Base-by-base conservation (phyloP, 768 basidiomycete species). In the Lentinula edodes region DNA sequence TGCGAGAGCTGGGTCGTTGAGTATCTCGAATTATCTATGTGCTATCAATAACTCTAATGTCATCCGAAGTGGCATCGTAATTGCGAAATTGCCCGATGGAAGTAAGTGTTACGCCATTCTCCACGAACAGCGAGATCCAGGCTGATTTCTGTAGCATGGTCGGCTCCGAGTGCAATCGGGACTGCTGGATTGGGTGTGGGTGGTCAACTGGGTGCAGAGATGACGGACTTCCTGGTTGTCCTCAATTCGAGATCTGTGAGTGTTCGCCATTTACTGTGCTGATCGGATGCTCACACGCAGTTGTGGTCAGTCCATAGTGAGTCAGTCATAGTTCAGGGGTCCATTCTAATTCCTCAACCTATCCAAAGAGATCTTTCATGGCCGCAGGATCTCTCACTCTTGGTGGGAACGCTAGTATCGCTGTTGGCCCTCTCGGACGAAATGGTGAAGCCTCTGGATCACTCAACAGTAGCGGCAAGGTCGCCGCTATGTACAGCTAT, bases 401-500 rank as follows among this genome's bases (percentile, higher is more conserved):
- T 2, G 95, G 95, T 18, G 95, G 95, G 13, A 96, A 95, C 69
- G 76, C 95, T 73, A 94, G 93, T 63, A 76, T 93, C 48, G 89
- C 95, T 8, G 80, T 97, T 0, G 96, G 96, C 2, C 96, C 96
- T 9, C 76, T 98, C 0, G 96, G 96, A 20, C 87, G 96, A 34
- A 98, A 94, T 69, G 92, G 91, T n/a, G 96, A 98, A 76, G 96
- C 94, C 2, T 42, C 76, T 62, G 95, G 93, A 16, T 79, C 92
- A 0, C 65, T 98, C 50, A 97, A 86, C 68, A 82, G 90, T 1
- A 90, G 85, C 54, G 95, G 95, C 51, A 91, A 88, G 69, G 76
- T 97, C 5, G 92, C 96, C 5, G 94, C 95, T 39, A 97, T 98
- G 94, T 94, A 93, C 72, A 91, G 88, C 69, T 94, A 94, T 69